Percentiles rank a stretch among this genome's conserved stretches.
These are phyloP conservation scores for Alloascoidea africana DNA, from an alignment of 805 yeast species.

Conservation along the genomic window DNA sequence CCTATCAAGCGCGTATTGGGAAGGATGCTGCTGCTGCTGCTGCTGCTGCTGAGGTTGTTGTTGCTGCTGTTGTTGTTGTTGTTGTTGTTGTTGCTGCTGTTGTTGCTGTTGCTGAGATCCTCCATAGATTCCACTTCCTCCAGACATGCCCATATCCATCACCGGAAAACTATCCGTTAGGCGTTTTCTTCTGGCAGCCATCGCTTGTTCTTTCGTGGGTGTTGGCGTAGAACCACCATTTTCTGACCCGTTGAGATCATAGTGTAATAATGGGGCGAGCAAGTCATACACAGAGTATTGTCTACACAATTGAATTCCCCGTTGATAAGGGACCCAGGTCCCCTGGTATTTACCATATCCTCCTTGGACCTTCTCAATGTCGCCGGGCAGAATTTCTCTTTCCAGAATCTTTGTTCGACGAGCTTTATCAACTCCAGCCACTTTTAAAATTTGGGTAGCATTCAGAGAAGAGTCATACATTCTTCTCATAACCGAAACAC, in stretches of 20 bases:
- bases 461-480: constrained; percentile 49
- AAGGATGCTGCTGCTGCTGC: too few relatives aligned
- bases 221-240: constrained; percentile 16
- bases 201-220: constrained; percentile 33
- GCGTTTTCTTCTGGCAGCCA: constrained; percentile 21
- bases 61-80: constrained; percentile 10
- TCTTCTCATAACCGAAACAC: constrained; percentile 54
- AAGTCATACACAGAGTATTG: constrained; percentile 42
- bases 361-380: constrained; percentile 57
- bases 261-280: constrained; percentile 32
- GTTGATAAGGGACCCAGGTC: constrained; percentile 54
- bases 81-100: constrained; percentile 10
- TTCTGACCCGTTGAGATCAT: constrained; percentile 25
- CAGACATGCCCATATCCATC: too few relatives aligned
- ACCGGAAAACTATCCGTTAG: constrained; percentile 9
- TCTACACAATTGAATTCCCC: constrained; percentile 42
- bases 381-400: constrained; percentile 45
- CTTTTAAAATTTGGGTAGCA: constrained; percentile 57
- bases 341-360: constrained; percentile 69
- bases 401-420: constrained; percentile 49
- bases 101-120: constrained; percentile 5
- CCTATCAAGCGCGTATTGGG: too few relatives aligned
- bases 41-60: too few relatives aligned
- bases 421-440: constrained; percentile 54
- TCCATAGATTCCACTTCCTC: background rate